phyloP scores from a whole-genome alignment of 805 yeast genomes.

The Suhomyces sp. region DNA sequence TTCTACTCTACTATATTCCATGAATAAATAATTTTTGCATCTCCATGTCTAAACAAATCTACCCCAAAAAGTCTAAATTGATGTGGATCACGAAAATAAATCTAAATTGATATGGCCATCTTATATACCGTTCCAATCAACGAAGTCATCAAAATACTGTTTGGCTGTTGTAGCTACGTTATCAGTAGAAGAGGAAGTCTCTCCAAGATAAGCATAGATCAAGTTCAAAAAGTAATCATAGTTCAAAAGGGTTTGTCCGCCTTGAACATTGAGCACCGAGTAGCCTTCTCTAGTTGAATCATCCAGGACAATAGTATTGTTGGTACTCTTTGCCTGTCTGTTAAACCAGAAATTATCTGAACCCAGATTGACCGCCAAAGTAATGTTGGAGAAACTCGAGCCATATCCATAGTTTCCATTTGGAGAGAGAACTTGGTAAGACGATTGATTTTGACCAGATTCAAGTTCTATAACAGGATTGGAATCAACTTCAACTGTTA shows the following conservation, averaged over 20 bases:
- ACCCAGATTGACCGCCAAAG: not conserved
- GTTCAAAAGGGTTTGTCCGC: not conserved
- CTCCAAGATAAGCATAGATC: not conserved
- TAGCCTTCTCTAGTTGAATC: not conserved
- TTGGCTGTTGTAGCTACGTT: not conserved
- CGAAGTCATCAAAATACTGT: not conserved
- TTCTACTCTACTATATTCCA: too few species aligned
- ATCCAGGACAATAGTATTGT: not conserved
- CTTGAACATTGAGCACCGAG: not conserved
- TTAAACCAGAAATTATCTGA: not conserved
- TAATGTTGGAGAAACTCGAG: not conserved
- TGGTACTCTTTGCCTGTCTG: not conserved
- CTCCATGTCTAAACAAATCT: too few species aligned
- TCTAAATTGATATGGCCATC: too few species aligned
- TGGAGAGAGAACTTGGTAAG: not conserved
- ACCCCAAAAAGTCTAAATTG: too few species aligned
- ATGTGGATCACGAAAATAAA: too few species aligned
- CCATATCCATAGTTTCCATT: not conserved
- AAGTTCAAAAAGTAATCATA: not conserved
- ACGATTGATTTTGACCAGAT: not conserved
- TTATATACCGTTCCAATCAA: not conserved
- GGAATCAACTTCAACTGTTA: not conserved
- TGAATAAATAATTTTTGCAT: too few species aligned
- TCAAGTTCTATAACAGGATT: not conserved
- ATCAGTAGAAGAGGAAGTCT: not conserved